Percentiles rank a stretch among this genome's conserved stretches.
phyloP scores from a whole-genome alignment of 2,329 filamentous ascomycete genomes.

The Trichoderma breve region DNA sequence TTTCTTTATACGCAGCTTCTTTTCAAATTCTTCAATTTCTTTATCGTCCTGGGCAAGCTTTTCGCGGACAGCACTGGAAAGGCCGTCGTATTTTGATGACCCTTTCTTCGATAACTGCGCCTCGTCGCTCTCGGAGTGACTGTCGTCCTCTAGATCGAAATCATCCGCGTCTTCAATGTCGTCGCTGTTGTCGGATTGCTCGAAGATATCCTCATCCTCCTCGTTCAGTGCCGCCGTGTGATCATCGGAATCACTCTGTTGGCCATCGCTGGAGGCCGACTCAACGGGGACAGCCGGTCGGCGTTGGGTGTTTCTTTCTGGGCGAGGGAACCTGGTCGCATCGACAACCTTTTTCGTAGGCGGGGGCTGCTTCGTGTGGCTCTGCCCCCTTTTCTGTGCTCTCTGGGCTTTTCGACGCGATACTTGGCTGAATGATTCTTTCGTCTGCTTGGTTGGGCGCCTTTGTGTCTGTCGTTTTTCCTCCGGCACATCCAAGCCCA shows the following conservation, averaged over 20 bases:
- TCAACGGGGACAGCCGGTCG: neutral
- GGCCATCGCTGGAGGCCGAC: neutral
- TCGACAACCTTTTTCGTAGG: neutral
- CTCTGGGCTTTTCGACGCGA: slow-evolving; percentile 67
- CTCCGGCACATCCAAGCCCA: slow-evolving; percentile 35
- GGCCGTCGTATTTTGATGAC: neutral
- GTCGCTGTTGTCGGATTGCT: neutral
- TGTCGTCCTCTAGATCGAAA: slow-evolving; percentile 25
- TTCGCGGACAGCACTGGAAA: slow-evolving; percentile 40
- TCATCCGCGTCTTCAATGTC: slow-evolving; percentile 25
- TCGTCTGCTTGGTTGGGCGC: slow-evolving; percentile 19
- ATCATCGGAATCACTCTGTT: slow-evolving; percentile 23
- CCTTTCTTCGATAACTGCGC: neutral
- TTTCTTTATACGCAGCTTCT: slow-evolving; percentile 77
- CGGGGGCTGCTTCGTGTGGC: slow-evolving; percentile 21
- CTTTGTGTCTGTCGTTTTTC: slow-evolving; percentile 10
- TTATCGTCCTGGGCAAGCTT: slow-evolving; percentile 76
- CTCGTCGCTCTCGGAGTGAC: slow-evolving; percentile 26
- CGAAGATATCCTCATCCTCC: neutral
- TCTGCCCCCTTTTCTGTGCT: slow-evolving; percentile 54
- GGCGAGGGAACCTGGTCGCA: neutral
- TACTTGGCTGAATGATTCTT: slow-evolving; percentile 47
- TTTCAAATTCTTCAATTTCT: slow-evolving; percentile 84
- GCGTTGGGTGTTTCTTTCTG: neutral
- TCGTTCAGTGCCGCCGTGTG: neutral